These are phyloP conservation scores for Nepenthes alata DNA, from an alignment of 179 eudicot species.

Conservation along the genomic window DNA sequence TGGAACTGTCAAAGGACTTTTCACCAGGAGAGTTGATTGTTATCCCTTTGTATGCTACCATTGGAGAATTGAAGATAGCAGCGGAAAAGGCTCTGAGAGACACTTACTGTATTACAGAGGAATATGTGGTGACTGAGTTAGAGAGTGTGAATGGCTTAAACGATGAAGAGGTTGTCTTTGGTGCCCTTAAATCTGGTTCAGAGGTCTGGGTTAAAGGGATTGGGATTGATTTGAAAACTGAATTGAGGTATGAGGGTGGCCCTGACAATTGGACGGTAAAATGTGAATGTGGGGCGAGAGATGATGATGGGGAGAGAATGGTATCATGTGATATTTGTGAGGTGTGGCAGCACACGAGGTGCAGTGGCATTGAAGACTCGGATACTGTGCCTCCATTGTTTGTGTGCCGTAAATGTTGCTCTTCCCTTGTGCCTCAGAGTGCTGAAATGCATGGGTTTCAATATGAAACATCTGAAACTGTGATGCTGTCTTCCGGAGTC, in stretches of 20 bases:
- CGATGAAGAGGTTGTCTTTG: conserved; percentile 54
- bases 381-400: conserved; percentile 64
- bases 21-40: conserved; percentile 35
- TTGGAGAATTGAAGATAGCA: conserved; percentile 42
- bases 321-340: conserved; percentile 82
- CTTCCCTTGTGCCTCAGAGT: conserved; percentile 36
- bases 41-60: conserved; percentile 51
- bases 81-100: conserved; percentile 48
- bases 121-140: conserved; percentile 27
- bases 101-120: conserved; percentile 48
- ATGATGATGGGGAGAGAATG: conserved; percentile 94
- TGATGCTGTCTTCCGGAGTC: not conserved
- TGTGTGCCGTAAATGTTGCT: conserved; percentile 50
- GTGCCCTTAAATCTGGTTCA: conserved; percentile 46
- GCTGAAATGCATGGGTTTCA: conserved; percentile 10
- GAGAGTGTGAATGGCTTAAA: conserved; percentile 20
- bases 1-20: conserved; percentile 10
- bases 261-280: conserved; percentile 57
- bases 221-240: conserved; percentile 29
- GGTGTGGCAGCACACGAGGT: conserved; percentile 77
- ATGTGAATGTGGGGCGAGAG: conserved; percentile 70
- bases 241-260: conserved; percentile 51
- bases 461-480: conserved; percentile 2
- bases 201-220: conserved; percentile 34
- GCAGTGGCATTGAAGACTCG: conserved; percentile 60